A percentile compares a stretch with the other conserved stretches of the same genome.
phyloP scores from a whole-genome alignment of 768 basidiomycete species.

The Phlegmacium glaucopus region DNA sequence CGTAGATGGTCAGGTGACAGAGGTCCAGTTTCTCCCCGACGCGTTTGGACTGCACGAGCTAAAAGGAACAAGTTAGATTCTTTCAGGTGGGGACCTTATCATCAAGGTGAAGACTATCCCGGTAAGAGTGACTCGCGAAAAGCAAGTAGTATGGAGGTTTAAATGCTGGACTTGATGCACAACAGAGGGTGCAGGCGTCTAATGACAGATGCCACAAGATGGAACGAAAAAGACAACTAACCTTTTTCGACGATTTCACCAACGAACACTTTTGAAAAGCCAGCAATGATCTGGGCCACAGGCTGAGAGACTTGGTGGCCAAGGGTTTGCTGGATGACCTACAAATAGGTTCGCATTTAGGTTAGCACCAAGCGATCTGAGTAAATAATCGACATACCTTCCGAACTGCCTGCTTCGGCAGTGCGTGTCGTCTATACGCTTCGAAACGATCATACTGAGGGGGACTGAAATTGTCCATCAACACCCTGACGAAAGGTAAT shows the following conservation, averaged over 20 bases:
- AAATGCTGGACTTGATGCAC: not conserved
- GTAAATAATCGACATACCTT: constrained; percentile 44
- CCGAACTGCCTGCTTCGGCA: constrained; percentile 79
- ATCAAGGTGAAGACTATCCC: not conserved
- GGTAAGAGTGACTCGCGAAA: too few species aligned
- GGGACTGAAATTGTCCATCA: constrained; percentile 85
- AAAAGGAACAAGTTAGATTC: not conserved
- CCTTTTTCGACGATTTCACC: constrained; percentile 92
- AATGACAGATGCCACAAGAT: not conserved
- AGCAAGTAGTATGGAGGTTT: too few species aligned
- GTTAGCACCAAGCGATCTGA: not conserved
- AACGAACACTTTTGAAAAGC: constrained; percentile 89
- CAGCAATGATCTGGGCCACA: constrained; percentile 86
- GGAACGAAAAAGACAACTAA: constrained; percentile 24
- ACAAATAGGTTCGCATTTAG: not conserved
- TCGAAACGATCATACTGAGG: constrained; percentile 89
- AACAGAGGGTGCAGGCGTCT: not conserved
- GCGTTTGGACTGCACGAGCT: constrained; percentile 77
- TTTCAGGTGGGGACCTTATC: not conserved
- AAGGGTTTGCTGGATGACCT: constrained; percentile 82
- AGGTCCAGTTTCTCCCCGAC: constrained; percentile 72
- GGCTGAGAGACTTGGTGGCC: constrained; percentile 84
- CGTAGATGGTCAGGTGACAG: constrained; percentile 86
- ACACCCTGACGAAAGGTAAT: constrained; percentile 47
- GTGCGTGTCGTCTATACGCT: constrained; percentile 77